phyloP scores from a whole-genome alignment of 1,284 basidiomycete species.

The Trametes versicolor region DNA sequence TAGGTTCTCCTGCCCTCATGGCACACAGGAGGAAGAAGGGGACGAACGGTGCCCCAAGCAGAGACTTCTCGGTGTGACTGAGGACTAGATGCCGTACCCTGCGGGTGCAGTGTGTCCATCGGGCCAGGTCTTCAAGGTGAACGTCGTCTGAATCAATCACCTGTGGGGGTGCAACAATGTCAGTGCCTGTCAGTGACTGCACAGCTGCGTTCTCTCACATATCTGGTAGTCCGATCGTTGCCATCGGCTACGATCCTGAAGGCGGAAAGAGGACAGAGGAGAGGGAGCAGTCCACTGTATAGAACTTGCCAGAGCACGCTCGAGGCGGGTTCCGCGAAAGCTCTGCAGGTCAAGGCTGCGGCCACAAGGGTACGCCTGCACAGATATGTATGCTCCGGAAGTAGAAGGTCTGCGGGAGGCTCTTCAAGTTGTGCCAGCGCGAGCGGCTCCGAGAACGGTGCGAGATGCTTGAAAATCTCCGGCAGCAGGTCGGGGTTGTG shows the following conservation, averaged over 20 bases:
- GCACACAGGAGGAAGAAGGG: neutral
- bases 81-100: neutral
- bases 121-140: neutral
- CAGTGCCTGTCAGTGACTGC: too few relatives aligned
- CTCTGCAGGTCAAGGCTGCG: conserved; percentile 1
- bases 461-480: too few relatives aligned
- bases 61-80: neutral
- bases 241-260: neutral
- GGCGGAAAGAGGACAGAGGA: conserved; percentile 1
- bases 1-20: neutral
- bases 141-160: neutral
- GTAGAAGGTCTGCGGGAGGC: neutral
- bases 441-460: too few relatives aligned
- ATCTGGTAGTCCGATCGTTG: neutral
- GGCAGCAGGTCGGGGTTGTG: too few relatives aligned
- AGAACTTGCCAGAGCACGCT: neutral
- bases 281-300: neutral
- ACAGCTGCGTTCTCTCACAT: neutral
- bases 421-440: neutral
- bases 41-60: neutral
- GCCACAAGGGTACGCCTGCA: neutral
- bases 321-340: neutral
- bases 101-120: neutral
- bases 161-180: neutral
- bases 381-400: neutral